Evolutionary conservation across 2,329 filamentous ascomycete species (phyloP).

Genomic region (Fusarium begoniae): DNA sequence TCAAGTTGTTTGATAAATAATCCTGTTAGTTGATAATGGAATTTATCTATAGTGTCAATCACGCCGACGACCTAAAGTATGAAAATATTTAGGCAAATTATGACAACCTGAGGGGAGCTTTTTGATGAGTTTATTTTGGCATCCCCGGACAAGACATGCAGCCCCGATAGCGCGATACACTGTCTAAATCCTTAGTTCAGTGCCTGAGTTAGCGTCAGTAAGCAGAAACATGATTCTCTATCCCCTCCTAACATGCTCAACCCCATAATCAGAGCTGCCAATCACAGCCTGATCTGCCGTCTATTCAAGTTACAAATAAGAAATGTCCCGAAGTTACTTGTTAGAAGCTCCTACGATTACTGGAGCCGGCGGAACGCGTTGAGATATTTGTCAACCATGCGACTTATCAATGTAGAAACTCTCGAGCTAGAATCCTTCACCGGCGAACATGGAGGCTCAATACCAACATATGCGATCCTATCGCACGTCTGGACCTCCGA

Average conservation of each 20-base stretch:
- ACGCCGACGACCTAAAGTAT: too few species aligned
- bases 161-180: neutral
- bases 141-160: neutral
- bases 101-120: too few species aligned
- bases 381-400: neutral
- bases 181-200: neutral
- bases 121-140: neutral
- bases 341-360: neutral
- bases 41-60: accelerated
- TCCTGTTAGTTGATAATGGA: accelerated
- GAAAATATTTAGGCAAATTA: accelerated
- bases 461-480: constrained; percentile 8
- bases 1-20: accelerated
- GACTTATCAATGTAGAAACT: constrained; percentile 14
- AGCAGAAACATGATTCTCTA: neutral
- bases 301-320: neutral
- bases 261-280: neutral
- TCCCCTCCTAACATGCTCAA: neutral
- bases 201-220: neutral
- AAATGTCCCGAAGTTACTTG: neutral
- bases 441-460: neutral
- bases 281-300: neutral
- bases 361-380: neutral
- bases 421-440: constrained; percentile 10
- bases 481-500: constrained; percentile 13